A percentile compares a stretch with the other conserved stretches of the same genome.
Evolutionary conservation across 2,329 filamentous ascomycete species (phyloP).

Genomic region (Xylaria digitata): DNA sequence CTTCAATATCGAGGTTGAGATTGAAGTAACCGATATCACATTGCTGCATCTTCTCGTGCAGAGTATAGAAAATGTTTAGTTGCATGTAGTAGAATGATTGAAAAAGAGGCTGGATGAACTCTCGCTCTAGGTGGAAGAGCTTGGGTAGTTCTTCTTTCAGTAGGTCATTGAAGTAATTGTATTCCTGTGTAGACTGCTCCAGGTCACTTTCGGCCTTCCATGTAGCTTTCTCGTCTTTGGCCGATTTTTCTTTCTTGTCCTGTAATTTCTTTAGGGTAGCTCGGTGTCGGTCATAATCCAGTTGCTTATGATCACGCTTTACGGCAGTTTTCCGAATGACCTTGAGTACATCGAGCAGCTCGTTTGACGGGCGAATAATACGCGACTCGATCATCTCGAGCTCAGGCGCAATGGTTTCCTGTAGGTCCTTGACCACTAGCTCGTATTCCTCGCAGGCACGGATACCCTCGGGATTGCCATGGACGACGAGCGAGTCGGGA

Average conservation of each 20-base stretch:
- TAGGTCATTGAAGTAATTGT: slow-evolving; percentile 97
- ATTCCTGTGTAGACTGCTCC: slow-evolving; percentile 93
- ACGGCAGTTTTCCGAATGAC: slow-evolving; percentile 86
- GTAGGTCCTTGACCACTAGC: slow-evolving; percentile 86
- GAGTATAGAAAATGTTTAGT: slow-evolving; percentile 97
- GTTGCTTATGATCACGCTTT: slow-evolving; percentile 97
- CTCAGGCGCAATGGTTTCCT: slow-evolving; percentile 88
- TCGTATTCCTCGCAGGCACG: slow-evolving; percentile 97
- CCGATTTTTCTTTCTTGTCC: slow-evolving; percentile 94
- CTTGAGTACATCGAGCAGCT: slow-evolving; percentile 95
- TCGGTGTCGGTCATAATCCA: slow-evolving; percentile 93
- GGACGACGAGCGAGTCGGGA: slow-evolving; percentile 81
- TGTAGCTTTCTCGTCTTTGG: slow-evolving; percentile 97
- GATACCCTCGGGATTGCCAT: slow-evolving; percentile 94
- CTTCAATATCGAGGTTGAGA: slow-evolving; percentile 88
- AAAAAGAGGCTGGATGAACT: slow-evolving; percentile 97
- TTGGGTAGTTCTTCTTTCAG: slow-evolving; percentile 96
- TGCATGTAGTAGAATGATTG: slow-evolving; percentile 99
- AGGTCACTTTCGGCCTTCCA: slow-evolving; percentile 95
- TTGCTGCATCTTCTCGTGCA: slow-evolving; percentile 97
- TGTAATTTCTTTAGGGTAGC: slow-evolving; percentile 90
- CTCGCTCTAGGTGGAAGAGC: slow-evolving; percentile 86
- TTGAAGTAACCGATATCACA: slow-evolving; percentile 99
- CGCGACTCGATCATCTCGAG: slow-evolving; percentile 96
- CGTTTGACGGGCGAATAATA: slow-evolving; percentile 91